phyloP scores from a whole-genome alignment of 2,329 filamentous ascomycete genomes.

The Amauroascus niger region DNA sequence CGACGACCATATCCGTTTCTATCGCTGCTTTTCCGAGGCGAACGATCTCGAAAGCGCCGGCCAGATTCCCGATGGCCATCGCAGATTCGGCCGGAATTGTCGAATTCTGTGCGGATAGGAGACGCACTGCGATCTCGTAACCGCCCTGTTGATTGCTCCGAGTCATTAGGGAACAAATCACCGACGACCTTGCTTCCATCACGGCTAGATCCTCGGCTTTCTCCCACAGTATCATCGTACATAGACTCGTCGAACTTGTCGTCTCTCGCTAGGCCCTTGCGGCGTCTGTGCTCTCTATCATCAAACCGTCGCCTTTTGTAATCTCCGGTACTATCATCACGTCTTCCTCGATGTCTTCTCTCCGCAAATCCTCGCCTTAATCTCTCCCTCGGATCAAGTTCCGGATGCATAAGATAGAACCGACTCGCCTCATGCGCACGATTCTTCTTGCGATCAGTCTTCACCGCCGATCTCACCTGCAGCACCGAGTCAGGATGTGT shows the following conservation, averaged over 20 bases:
- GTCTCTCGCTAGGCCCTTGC: slow-evolving; percentile 41
- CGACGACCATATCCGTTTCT: slow-evolving; percentile 26
- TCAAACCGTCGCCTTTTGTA: slow-evolving; percentile 50
- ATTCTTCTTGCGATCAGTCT: slow-evolving; percentile 66
- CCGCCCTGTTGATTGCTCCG: slow-evolving; percentile 33
- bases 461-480: slow-evolving; percentile 62
- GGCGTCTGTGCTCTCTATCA: slow-evolving; percentile 44
- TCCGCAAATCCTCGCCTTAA: slow-evolving; percentile 47
- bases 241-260: slow-evolving; percentile 63
- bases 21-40: slow-evolving; percentile 23
- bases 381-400: slow-evolving; percentile 71
- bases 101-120: slow-evolving; percentile 45
- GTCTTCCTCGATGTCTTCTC: slow-evolving; percentile 31
- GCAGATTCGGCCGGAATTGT: slow-evolving; percentile 21
- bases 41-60: slow-evolving; percentile 37
- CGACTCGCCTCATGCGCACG: slow-evolving; percentile 72
- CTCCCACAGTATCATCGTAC: slow-evolving; percentile 60
- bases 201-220: slow-evolving; percentile 14
- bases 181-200: slow-evolving; percentile 23
- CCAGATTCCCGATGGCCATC: slow-evolving; percentile 31
- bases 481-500: slow-evolving; percentile 60
- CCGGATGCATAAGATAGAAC: slow-evolving; percentile 86
- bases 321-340: slow-evolving; percentile 33
- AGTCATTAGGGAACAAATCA: slow-evolving; percentile 33
- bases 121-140: slow-evolving; percentile 53